Base-by-base conservation (phyloP, 805 yeast species). In the Starmerella bacillaris region DNA sequence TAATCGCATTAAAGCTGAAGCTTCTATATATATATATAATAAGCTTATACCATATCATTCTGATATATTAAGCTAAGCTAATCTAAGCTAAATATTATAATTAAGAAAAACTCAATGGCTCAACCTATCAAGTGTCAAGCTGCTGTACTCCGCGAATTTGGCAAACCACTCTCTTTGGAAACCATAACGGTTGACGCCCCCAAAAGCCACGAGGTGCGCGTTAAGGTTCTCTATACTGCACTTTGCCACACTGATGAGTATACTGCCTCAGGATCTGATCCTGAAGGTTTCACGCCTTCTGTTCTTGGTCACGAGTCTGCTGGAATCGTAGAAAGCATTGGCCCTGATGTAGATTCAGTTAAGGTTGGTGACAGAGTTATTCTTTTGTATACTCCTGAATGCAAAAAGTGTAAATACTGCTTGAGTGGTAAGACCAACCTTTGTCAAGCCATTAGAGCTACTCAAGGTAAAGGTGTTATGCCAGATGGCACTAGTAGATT, bases 161-260 rank as follows among this genome's bases (percentile, higher is more conserved):
- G 75, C 31, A 72, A 78, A 48, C 58, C 55, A 11, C 67, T 89
- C 49, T 51, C 72, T 28, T 68, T 89, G 39, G 98, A 89, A 61
- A 78, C 78, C 40, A 68, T 89, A 46, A 82, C 77, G 54, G 99
- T 89, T 30, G 75, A 69, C 18, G 83, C 98, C 18, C 99, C 99
- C 48, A 77, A 72, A 58, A 93, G 94, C 32, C 95, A 89, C 55
- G 99, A 89, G 62, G 96, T 89, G 32, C 77, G 99, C 59, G 78
- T 89, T 57, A 78, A 82, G 60, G 61, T 89, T 38, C 65, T 65
- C 34, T 68, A 78, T 63, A 78, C 95, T 21, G 98, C 95, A 56
- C 94, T 89, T 27, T 89, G 99, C 59, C 98, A 89, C 64, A 89
- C 99, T 24, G 99, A 89, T 57, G 95, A 95, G 27, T 89, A 77